phyloP scores from a whole-genome alignment of 2,329 filamentous ascomycete species.

The Fusarium virguliforme region DNA sequence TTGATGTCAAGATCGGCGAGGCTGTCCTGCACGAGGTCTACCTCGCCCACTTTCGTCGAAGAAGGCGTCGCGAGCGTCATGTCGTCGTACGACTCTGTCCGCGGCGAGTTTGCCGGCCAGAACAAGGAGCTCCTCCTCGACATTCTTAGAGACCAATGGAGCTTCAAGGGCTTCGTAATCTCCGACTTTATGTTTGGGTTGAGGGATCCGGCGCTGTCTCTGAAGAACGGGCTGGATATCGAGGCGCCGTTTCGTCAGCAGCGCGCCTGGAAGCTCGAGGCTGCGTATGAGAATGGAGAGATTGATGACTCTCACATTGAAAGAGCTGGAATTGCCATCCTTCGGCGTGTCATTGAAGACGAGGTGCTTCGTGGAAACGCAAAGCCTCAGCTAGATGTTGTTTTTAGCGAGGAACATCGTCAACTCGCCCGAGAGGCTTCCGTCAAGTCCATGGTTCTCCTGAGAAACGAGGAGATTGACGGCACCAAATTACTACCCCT shows the following conservation, averaged over 20 bases:
- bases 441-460: constrained; percentile 40
- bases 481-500: constrained; percentile 11
- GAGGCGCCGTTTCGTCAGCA: constrained; percentile 43
- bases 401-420: constrained; percentile 42
- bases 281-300: constrained; percentile 10
- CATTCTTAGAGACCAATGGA: constrained; percentile 40
- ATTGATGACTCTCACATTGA: constrained; percentile 24
- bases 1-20: constrained; percentile 39
- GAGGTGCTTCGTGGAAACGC: background rate
- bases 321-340: constrained; percentile 20
- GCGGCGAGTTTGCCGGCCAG: constrained; percentile 41
- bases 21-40: constrained; percentile 43
- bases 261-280: constrained; percentile 7
- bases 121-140: constrained; percentile 36
- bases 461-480: constrained; percentile 34
- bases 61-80: constrained; percentile 39
- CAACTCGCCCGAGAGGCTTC: constrained; percentile 37
- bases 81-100: constrained; percentile 44
- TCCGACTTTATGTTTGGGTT: constrained; percentile 44
- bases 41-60: constrained; percentile 43
- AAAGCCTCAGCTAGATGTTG: constrained; percentile 13
- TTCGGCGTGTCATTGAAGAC: constrained; percentile 27
- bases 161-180: constrained; percentile 40
- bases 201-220: constrained; percentile 26
- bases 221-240: constrained; percentile 44